These are phyloP conservation scores for Oryza nivara DNA, from an alignment of 176 grass and related monocot genomes.

Conservation along the genomic window DNA sequence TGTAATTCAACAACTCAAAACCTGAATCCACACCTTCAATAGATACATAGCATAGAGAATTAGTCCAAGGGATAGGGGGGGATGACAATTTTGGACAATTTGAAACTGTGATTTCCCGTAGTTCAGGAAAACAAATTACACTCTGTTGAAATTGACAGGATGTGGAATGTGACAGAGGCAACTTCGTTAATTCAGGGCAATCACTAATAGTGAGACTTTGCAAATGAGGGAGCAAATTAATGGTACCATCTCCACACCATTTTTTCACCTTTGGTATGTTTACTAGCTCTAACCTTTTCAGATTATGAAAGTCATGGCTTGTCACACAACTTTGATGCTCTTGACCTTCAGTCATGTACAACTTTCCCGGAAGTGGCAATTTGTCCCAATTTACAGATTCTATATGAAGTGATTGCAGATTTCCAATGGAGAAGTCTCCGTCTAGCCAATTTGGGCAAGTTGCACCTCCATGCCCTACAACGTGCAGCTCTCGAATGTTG, in stretches of 20 bases:
- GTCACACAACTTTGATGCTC: no score
- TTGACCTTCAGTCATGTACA: background rate
- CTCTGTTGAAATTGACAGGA: no score
- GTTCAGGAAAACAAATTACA: no score
- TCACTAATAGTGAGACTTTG: no score
- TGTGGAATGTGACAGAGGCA: no score
- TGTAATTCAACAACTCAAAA: accelerated
- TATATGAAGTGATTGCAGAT: background rate
- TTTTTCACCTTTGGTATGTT: background rate
- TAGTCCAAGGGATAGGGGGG: background rate
- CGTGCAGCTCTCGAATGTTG: background rate
- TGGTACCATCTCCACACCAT: background rate
- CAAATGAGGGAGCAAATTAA: background rate
- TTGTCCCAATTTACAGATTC: background rate
- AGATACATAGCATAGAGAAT: accelerated
- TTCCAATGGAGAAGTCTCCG: background rate
- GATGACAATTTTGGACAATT: background rate
- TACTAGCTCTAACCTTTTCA: background rate
- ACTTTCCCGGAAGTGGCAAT: background rate
- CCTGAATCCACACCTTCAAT: background rate
- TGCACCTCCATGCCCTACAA: background rate
- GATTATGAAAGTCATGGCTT: background rate
- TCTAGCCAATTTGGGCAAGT: slow-evolving; percentile 4
- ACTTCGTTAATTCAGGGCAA: no score
- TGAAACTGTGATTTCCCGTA: background rate